Base-by-base conservation (phyloP, 2,329 filamentous ascomycete species). In the Fonsecaea pedrosoi region DNA sequence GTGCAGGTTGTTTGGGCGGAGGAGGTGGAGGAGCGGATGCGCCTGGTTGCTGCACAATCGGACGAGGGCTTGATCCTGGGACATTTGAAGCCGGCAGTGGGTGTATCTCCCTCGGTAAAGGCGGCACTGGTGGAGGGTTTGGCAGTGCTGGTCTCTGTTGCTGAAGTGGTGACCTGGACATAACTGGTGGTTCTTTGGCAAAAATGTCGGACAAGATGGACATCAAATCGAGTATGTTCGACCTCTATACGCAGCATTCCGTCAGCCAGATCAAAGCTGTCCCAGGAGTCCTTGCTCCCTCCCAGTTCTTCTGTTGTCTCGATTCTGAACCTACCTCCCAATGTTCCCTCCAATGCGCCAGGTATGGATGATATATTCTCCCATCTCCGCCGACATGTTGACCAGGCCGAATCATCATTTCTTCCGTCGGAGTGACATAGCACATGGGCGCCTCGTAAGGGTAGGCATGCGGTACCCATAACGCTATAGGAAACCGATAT, bases 391-490 rank as follows among this genome's bases (percentile, higher is more conserved):
- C 89, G 67, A 99, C 93, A 82, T 99, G 93, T 76, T 99, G 95
- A 0, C 95, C 95, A 0, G 94, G 92, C 21, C 94, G 87, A 50
- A 99, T 90, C 71, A 91, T 81, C 92, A 99, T 98, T 70, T 89
- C 91, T 71, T 92, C 90, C 4, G 91, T 92, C 2, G 95, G 94
- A 6, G 89, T 94, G 50, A 98, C 92, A 78, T 97, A 98, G 66
- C 90, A 87, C 55, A 98, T 85, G 1, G 95, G 95, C 0, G 92
- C 85, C 74, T 96, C 92, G 69, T 87, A 85, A 1, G 95, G 95
- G 77, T 98, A 99, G 62, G 88, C 87, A 76, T 96, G 92, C 3
- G 95, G 95, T 54, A 98, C 85, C 94, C 95, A 98, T 86, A 98
- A 80, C 70, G 92, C 91, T 71, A 99, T 83, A 25, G 95, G 95